phyloP scores from a whole-genome alignment of 2,329 filamentous ascomycete species.

The Fusarium pseudocircinatum region DNA sequence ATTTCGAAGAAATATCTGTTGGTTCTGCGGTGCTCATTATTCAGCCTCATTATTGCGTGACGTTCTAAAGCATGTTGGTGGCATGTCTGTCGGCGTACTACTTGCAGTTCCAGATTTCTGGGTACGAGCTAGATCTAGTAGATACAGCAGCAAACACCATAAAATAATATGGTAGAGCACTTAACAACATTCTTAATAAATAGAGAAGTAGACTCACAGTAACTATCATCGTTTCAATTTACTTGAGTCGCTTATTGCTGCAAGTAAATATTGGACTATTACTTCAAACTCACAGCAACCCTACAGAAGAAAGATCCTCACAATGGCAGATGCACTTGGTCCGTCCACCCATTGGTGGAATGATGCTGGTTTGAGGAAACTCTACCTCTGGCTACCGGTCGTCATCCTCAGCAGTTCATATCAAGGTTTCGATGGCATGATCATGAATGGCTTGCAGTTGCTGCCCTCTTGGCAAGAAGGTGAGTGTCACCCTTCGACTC shows the following conservation, averaged over 20 bases:
- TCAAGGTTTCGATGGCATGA: neutral
- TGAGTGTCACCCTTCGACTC: neutral
- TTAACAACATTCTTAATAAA: neutral
- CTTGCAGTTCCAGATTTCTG: neutral
- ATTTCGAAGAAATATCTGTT: neutral
- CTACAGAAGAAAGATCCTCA: neutral
- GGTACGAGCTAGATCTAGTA: neutral
- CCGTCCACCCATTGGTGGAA: neutral
- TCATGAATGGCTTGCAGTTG: neutral
- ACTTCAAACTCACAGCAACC: neutral
- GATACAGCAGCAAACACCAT: neutral
- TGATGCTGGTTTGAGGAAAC: neutral
- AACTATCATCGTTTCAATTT: rapidly evolving
- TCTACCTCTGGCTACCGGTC: neutral
- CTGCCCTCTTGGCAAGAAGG: neutral
- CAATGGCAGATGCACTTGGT: neutral
- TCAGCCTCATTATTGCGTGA: neutral
- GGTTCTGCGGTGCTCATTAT: neutral
- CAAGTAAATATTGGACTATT: rapidly evolving
- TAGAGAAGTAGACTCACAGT: neutral
- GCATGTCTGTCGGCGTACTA: neutral
- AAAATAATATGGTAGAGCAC: neutral
- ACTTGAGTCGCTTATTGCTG: rapidly evolving
- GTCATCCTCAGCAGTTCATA: neutral
- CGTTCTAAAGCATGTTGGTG: neutral